These are phyloP conservation scores for Penicillium olsonii DNA, from an alignment of 2,329 filamentous ascomycete species.

Conservation along the genomic window DNA sequence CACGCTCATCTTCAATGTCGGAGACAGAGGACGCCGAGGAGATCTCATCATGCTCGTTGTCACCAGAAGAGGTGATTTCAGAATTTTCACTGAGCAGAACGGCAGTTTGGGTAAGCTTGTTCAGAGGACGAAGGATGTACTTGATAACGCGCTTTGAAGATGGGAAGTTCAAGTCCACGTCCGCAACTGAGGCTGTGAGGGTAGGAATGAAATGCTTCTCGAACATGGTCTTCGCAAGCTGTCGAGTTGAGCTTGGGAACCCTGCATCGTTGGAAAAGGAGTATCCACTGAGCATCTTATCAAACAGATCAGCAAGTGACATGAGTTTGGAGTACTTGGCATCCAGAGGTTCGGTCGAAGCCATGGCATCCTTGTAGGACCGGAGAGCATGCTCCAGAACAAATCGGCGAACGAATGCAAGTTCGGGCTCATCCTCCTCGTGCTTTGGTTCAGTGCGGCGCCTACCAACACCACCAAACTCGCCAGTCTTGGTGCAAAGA, in stretches of 20 bases:
- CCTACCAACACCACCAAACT: slow-evolving; percentile 64
- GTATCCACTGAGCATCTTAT: slow-evolving; percentile 83
- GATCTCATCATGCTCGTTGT: slow-evolving; percentile 82
- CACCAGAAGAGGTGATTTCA: slow-evolving; percentile 67
- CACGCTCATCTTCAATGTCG: slow-evolving; percentile 79
- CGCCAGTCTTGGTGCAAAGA: slow-evolving; percentile 82
- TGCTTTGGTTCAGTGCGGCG: slow-evolving; percentile 48
- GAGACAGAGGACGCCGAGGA: slow-evolving; percentile 85
- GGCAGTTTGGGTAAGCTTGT: slow-evolving; percentile 82
- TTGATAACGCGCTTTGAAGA: slow-evolving; percentile 93
- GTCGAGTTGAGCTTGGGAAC: slow-evolving; percentile 66
- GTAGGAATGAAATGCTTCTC: slow-evolving; percentile 94
- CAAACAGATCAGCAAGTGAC: slow-evolving; percentile 86
- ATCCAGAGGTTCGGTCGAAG: slow-evolving; percentile 77
- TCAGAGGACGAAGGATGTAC: slow-evolving; percentile 88
- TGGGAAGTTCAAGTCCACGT: slow-evolving; percentile 93
- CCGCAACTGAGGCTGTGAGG: slow-evolving; percentile 86
- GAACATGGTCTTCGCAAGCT: slow-evolving; percentile 93
- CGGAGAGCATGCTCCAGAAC: slow-evolving; percentile 91
- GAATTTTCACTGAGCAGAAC: slow-evolving; percentile 81
- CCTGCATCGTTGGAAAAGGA: slow-evolving; percentile 58
- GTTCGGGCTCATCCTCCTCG: slow-evolving; percentile 47
- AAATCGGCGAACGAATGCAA: slow-evolving; percentile 91
- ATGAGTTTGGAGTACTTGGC: slow-evolving; percentile 85
- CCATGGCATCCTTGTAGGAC: slow-evolving; percentile 84